phyloP scores from a whole-genome alignment of 176 grass and related monocot species.

The Paspalum notatum region DNA sequence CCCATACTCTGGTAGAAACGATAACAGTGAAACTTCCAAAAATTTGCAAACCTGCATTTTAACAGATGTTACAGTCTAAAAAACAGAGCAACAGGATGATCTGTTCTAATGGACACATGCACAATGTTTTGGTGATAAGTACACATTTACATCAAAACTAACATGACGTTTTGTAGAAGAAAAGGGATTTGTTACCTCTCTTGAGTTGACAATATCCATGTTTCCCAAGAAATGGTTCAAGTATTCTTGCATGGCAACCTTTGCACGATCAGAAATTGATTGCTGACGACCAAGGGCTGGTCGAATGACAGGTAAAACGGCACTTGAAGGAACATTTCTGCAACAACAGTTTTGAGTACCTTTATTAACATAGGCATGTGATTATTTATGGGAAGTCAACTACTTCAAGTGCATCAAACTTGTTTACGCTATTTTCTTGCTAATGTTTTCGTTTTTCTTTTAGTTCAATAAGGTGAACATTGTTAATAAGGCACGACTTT shows the following conservation, averaged over 20 bases:
- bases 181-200: slow-evolving; percentile 53
- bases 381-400: not conserved
- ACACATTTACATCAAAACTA: not conserved
- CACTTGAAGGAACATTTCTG: slow-evolving; percentile 82
- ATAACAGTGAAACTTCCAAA: slow-evolving; percentile 76
- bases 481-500: slow-evolving; percentile 6
- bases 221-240: slow-evolving; percentile 82
- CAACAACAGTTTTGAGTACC: slow-evolving; percentile 20
- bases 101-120: not conserved
- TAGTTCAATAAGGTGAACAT: not conserved
- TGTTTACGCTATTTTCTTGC: not conserved
- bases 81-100: slow-evolving; percentile 28
- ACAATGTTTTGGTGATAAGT: not conserved
- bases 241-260: slow-evolving; percentile 83
- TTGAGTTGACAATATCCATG: slow-evolving; percentile 83
- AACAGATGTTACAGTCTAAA: slow-evolving; percentile 27
- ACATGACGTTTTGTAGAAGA: not conserved
- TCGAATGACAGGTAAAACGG: slow-evolving; percentile 74
- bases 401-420: not conserved
- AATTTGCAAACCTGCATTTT: slow-evolving; percentile 66
- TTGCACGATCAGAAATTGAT: slow-evolving; percentile 76
- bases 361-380: slow-evolving; percentile 9
- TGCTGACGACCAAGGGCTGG: slow-evolving; percentile 70
- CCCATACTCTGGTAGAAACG: slow-evolving; percentile 76
- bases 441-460: slow-evolving; percentile 10